Base-by-base conservation (phyloP, 2,329 filamentous ascomycete genomes). In the Trichoderma sp. region DNA sequence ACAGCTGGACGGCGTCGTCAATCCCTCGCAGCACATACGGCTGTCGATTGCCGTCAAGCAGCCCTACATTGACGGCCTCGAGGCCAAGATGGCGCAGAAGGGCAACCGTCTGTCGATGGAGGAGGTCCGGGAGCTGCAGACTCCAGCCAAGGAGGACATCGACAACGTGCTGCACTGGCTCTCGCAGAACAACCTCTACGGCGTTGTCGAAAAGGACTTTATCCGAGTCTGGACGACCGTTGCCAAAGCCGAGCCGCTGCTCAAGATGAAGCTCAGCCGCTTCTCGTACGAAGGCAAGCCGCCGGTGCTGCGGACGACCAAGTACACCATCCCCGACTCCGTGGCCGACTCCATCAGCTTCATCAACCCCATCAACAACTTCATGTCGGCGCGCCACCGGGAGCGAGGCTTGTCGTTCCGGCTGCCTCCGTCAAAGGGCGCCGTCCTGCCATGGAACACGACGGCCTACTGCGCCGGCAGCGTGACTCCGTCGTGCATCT, bases 291-390 rank as follows among this genome's bases (percentile, higher is more conserved):
- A 75, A 5, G 72, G 72, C 43, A 71, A 74, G 47, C 66, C 69
- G 4, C 73, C 77, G 1, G 76, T 82, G 3, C 72, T 84, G 3
- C 78, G 82, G 14, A 78, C 82, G 3, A 76, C 71, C 12, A 73
- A 78, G 19, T 84, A 85, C 68, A 75, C 75, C 2, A 72, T 84
- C 2, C 82, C 82, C 0, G 74, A 74, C 4, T 67, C 71, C 4
- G 73, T 84, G 5, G 69, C 72, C 1, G 69, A 72, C 1, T 71
- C 75, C 63, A 76, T 84, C 61, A 76, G 76, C 61, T 83, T 84
- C 66, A 74, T 84, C 30, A 78, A 82, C 47, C 82, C 82, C 0
- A 71, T 84, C 48, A 74, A 77, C 64, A 80, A 83, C 73, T 84
- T 84, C 64, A 80, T 83, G 78, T 73, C 75, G 3, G 80, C 80